Conservation (phyloP, 164 flowering plant genomes). For the Umbellularia californica region DNA sequence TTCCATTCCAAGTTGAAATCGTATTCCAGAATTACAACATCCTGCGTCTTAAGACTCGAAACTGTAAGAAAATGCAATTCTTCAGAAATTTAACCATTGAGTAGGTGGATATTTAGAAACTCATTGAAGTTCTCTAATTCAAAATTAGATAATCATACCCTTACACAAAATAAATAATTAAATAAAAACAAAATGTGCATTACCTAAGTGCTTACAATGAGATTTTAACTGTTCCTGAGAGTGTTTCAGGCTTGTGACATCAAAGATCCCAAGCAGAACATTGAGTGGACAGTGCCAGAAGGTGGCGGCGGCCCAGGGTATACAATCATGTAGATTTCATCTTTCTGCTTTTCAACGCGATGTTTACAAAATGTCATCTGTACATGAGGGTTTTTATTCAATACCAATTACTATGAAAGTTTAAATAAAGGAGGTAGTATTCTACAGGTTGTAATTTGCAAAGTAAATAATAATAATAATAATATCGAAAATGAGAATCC, state of each 20-base stretch:
- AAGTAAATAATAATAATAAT: too few species aligned
- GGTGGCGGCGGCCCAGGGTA: constrained; percentile 99
- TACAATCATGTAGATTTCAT: constrained; percentile 53
- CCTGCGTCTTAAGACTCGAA: background rate
- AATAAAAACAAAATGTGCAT: too few species aligned
- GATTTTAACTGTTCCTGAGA: background rate
- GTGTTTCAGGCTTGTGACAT: constrained; percentile 85
- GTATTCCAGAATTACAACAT: too few species aligned
- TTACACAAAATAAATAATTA: too few species aligned
- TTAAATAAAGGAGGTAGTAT: background rate
- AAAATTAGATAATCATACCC: too few species aligned
- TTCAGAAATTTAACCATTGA: background rate
- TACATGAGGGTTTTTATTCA: too few species aligned
- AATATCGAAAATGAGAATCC: background rate
- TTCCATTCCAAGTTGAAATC: background rate
- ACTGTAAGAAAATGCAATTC: background rate
- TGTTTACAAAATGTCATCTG: too few species aligned
- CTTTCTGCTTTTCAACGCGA: background rate
- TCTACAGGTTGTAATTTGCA: background rate
- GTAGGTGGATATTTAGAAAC: background rate
- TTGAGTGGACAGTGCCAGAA: constrained; percentile 93
- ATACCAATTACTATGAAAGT: background rate
- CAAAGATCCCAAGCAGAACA: constrained; percentile 94
- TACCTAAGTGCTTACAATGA: background rate
- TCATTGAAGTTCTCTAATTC: background rate